phyloP scores from a whole-genome alignment of 768 basidiomycete species.

The Pseudohyphozyma bogoriensis region DNA sequence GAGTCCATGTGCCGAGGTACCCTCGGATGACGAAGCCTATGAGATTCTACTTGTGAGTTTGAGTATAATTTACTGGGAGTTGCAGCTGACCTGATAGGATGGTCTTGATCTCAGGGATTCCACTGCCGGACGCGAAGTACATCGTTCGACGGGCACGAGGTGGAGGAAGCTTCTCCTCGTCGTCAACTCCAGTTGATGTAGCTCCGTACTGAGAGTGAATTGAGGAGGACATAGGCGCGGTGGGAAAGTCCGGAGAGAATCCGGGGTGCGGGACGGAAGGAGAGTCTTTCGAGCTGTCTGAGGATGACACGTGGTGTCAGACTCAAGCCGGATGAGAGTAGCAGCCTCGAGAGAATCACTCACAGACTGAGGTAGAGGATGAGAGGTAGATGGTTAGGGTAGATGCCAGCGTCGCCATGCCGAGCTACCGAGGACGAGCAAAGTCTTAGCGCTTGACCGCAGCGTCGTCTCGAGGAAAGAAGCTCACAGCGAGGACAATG shows the following conservation, averaged over 20 bases:
- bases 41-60: no score
- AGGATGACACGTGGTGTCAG: no score
- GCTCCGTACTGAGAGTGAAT: background rate
- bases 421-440: slow-evolving; percentile 45
- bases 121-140: slow-evolving; percentile 68
- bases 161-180: background rate
- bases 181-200: background rate
- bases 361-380: slow-evolving; percentile 75
- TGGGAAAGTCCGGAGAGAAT: background rate
- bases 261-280: slow-evolving; percentile 32
- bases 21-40: slow-evolving; percentile 92
- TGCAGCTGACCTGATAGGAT: slow-evolving; percentile 67
- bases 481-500: slow-evolving; percentile 64
- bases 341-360: no score
- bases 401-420: slow-evolving; percentile 60
- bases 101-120: slow-evolving; percentile 94
- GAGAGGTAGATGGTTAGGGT: slow-evolving; percentile 79
- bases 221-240: background rate
- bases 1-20: slow-evolving; percentile 78
- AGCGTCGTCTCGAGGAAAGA: background rate
- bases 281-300: slow-evolving; percentile 81
- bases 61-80: no score
- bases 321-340: no score
- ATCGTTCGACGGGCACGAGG: slow-evolving; percentile 25
- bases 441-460: background rate